Conservation (phyloP, 2,329 filamentous ascomycete species). For the Lasiodiplodia theobromae region DNA sequence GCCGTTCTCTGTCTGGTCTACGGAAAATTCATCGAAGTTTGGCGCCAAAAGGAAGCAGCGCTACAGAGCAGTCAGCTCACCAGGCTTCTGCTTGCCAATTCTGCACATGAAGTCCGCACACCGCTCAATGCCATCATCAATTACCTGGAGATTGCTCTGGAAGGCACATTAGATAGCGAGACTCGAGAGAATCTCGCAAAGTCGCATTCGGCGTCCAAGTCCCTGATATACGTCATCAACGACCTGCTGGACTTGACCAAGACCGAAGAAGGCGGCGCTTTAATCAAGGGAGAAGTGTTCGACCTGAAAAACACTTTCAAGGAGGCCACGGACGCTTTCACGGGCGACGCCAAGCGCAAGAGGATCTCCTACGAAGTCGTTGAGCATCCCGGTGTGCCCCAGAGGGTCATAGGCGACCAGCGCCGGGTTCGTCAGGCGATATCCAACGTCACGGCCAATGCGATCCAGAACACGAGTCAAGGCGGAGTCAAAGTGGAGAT, state of each 20-base stretch:
- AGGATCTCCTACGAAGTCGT: slow-evolving; percentile 73
- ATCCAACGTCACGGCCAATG: slow-evolving; percentile 84
- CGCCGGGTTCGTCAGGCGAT: slow-evolving; percentile 82
- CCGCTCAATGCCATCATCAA: slow-evolving; percentile 94
- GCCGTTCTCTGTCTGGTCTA: slow-evolving; percentile 89
- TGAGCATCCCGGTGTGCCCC: slow-evolving; percentile 72
- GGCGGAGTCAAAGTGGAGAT: slow-evolving; percentile 76
- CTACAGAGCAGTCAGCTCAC: slow-evolving; percentile 84
- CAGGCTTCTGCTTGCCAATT: slow-evolving; percentile 80
- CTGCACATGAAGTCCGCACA: slow-evolving; percentile 89
- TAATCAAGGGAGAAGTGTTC: slow-evolving; percentile 83
- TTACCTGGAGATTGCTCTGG: slow-evolving; percentile 88
- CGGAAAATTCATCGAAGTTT: slow-evolving; percentile 89
- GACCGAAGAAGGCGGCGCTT: slow-evolving; percentile 78
- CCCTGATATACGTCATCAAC: slow-evolving; percentile 92
- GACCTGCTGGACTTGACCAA: slow-evolving; percentile 89
- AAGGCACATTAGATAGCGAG: slow-evolving; percentile 79
- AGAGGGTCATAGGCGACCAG: slow-evolving; percentile 77
- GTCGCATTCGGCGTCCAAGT: slow-evolving; percentile 91
- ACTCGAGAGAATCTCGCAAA: slow-evolving; percentile 83
- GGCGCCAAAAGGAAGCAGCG: slow-evolving; percentile 87
- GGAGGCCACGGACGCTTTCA: slow-evolving; percentile 80
- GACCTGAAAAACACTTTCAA: slow-evolving; percentile 73
- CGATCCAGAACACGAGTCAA: slow-evolving; percentile 75
- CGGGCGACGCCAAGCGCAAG: slow-evolving; percentile 77